Percentiles rank a stretch among this genome's conserved stretches.
These are phyloP conservation scores for Posidonia oceanica DNA, from an alignment of 116 monocot genomes.

Conservation along the genomic window DNA sequence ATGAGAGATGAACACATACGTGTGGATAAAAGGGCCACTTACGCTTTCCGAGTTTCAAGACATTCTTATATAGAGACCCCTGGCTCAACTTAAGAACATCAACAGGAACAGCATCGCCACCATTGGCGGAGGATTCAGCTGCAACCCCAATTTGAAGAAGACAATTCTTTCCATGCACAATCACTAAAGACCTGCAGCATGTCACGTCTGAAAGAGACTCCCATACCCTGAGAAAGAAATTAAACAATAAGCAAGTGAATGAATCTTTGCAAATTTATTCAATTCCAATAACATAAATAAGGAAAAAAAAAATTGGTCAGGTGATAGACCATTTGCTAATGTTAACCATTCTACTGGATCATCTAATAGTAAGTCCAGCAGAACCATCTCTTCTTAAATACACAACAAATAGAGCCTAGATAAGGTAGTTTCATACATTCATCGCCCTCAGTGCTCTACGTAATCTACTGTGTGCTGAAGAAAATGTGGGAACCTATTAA, in stretches of 20 bases:
- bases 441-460: not conserved
- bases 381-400: not conserved
- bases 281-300: not conserved
- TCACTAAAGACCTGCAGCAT: constrained; percentile 78
- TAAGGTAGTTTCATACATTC: not conserved
- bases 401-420: not conserved
- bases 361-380: not conserved
- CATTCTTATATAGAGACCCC: constrained; percentile 57
- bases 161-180: constrained; percentile 40
- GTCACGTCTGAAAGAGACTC: constrained; percentile 64
- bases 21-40: constrained; percentile 5
- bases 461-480: not conserved
- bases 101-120: constrained; percentile 34
- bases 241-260: not conserved
- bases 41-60: constrained; percentile 66
- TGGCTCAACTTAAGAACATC: constrained; percentile 52
- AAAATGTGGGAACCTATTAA: no score
- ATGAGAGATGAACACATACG: no score
- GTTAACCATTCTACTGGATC: not conserved
- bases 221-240: constrained; percentile 49
- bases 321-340: not conserved
- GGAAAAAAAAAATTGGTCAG: not conserved
- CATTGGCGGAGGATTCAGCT: constrained; percentile 35
- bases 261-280: not conserved
- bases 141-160: constrained; percentile 84